These are phyloP conservation scores for Mortierella sp. DNA, from an alignment of 371 early-diverging fungal species.

Conservation along the genomic window DNA sequence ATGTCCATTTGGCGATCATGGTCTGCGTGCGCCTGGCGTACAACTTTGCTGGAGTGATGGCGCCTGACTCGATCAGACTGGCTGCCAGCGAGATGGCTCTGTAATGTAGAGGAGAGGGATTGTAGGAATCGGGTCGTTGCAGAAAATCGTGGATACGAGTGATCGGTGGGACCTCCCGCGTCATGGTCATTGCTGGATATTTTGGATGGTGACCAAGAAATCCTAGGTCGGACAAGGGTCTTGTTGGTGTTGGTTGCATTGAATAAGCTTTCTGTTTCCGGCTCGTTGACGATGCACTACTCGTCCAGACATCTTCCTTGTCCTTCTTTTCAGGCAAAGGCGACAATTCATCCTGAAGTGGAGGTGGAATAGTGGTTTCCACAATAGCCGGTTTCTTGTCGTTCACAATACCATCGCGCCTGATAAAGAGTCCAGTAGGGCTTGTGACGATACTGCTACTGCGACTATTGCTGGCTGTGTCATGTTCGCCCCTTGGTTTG, in stretches of 20 bases:
- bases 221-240: conserved; percentile 46
- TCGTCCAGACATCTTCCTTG: conserved; percentile 26
- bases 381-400: conserved; percentile 47
- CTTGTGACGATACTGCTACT: conserved; percentile 29
- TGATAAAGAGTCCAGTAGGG: conserved; percentile 42
- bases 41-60: conserved; percentile 46
- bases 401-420: conserved; percentile 39
- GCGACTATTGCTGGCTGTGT: conserved; percentile 10
- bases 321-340: conserved; percentile 8
- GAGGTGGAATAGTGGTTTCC: conserved; percentile 31
- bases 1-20: conserved; percentile 55
- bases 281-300: conserved; percentile 13
- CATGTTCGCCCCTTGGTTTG: conserved; percentile 18
- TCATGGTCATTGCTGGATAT: conserved; percentile 36
- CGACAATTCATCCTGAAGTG: conserved; percentile 13
- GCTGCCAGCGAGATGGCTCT: conserved; percentile 54
- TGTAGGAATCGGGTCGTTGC: conserved; percentile 35
- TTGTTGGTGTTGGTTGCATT: conserved; percentile 6
- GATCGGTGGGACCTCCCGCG: conserved; percentile 44
- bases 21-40: conserved; percentile 50
- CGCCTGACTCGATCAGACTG: conserved; percentile 44
- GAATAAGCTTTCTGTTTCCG: conserved; percentile 1
- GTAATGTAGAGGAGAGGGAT: conserved; percentile 48
- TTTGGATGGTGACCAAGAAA: conserved; percentile 14
- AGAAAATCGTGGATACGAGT: conserved; percentile 38